Conservation (phyloP, 2,329 filamentous ascomycete species). For the Coniella vitis region DNA sequence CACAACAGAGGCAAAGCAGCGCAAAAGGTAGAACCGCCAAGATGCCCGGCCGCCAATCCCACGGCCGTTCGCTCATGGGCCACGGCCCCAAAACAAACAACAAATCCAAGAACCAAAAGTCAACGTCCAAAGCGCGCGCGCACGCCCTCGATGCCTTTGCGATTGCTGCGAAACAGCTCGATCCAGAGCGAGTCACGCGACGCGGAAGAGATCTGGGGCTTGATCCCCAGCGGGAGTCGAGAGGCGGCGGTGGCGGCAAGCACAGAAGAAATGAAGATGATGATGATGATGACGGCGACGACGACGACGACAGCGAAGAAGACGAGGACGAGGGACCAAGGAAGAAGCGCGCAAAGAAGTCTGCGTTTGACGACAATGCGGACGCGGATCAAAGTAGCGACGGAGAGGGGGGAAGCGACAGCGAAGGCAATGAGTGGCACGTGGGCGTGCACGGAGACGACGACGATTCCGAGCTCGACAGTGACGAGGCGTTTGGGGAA, state of each 20-base stretch:
- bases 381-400: slow-evolving; percentile 46
- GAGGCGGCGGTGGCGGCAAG: slow-evolving; percentile 24
- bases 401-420: slow-evolving; percentile 72
- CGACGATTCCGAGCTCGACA: slow-evolving; percentile 58
- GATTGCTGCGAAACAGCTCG: slow-evolving; percentile 46
- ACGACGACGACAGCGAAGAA: slow-evolving; percentile 54
- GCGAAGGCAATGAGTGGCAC: slow-evolving; percentile 79
- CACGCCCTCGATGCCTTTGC: slow-evolving; percentile 52
- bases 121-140: slow-evolving; percentile 41
- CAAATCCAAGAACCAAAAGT: slow-evolving; percentile 26
- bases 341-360: slow-evolving; percentile 33
- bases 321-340: slow-evolving; percentile 54
- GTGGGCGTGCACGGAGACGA: slow-evolving; percentile 58
- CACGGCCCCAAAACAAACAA: slow-evolving; percentile 18
- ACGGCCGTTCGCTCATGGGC: slow-evolving; percentile 44
- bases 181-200: slow-evolving; percentile 29
- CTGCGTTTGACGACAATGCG: slow-evolving; percentile 32
- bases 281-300: slow-evolving; percentile 40
- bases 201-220: slow-evolving; percentile 44
- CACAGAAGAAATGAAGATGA: slow-evolving; percentile 38
- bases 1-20: too few species aligned
- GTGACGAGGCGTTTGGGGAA: slow-evolving; percentile 76
- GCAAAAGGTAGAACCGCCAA: neutral
- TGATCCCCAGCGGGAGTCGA: slow-evolving; percentile 34
- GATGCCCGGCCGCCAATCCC: slow-evolving; percentile 54